Evolutionary conservation across 768 basidiomycete species (phyloP).

Genomic region (Termitomyces sp.): DNA sequence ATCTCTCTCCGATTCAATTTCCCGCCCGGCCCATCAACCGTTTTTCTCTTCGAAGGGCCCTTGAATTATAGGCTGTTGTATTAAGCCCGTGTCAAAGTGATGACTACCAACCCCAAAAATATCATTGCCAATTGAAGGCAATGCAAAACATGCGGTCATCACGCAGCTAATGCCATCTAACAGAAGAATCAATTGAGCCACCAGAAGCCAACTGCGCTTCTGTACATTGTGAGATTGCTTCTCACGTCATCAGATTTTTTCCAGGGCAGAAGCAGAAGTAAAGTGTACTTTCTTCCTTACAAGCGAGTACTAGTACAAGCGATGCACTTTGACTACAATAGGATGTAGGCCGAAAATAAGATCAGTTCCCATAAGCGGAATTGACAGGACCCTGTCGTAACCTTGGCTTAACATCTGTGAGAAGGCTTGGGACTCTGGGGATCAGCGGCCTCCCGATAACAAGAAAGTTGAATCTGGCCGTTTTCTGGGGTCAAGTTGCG

Average conservation of each 20-base stretch:
- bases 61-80: neutral
- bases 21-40: neutral
- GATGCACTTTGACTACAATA: neutral
- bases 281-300: neutral
- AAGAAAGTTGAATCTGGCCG: neutral
- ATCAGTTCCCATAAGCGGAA: neutral
- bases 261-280: neutral
- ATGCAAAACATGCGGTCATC: conserved; percentile 10
- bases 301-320: neutral
- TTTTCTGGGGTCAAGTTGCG: neutral
- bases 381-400: conserved; percentile 7
- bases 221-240: conserved; percentile 1
- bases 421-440: conserved; percentile 4
- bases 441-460: conserved; percentile 1
- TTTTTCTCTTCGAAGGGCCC: neutral
- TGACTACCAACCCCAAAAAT: conserved; percentile 3
- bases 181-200: conserved; percentile 8
- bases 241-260: neutral
- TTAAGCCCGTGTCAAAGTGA: neutral
- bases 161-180: conserved; percentile 10
- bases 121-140: neutral
- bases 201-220: conserved; percentile 10
- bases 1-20: neutral
- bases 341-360: neutral
- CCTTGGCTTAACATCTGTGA: conserved; percentile 4